Conservation (phyloP, 202 grass and related monocot species). For the Schoenoplectus triqueter region DNA sequence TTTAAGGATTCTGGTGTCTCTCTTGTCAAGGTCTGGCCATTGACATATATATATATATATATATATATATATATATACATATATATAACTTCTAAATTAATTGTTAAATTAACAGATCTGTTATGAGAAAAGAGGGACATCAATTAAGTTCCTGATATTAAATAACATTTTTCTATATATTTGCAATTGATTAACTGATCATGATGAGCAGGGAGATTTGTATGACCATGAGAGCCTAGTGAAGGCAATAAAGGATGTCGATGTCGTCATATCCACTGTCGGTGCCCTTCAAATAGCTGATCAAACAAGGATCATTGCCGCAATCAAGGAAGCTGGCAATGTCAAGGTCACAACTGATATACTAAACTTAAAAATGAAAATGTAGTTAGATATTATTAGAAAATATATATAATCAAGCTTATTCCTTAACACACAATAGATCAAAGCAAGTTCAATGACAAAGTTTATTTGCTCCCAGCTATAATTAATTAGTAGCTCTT, state of each 20-base stretch:
- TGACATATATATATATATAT: no score
- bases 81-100: background rate
- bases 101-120: background rate
- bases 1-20: slow-evolving; percentile 63
- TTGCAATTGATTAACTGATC: background rate
- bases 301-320: slow-evolving; percentile 57
- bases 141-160: no score
- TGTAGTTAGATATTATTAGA: background rate
- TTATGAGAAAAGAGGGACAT: background rate
- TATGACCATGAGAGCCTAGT: slow-evolving; percentile 61
- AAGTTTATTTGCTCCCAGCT: background rate
- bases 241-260: slow-evolving; percentile 47
- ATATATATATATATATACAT: no score
- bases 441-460: background rate
- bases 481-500: slow-evolving; percentile 9
- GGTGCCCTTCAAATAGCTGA: slow-evolving; percentile 45
- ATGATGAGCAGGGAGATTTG: slow-evolving; percentile 50
- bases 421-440: background rate
- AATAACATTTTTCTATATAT: no score
- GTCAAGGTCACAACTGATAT: slow-evolving; percentile 45
- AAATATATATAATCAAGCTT: background rate
- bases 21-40: slow-evolving; percentile 45
- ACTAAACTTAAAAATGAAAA: background rate
- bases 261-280: slow-evolving; percentile 68
- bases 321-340: slow-evolving; percentile 72